Base-by-base conservation (phyloP, 441 rosid genomes). In the Eutrema salsugineum region DNA sequence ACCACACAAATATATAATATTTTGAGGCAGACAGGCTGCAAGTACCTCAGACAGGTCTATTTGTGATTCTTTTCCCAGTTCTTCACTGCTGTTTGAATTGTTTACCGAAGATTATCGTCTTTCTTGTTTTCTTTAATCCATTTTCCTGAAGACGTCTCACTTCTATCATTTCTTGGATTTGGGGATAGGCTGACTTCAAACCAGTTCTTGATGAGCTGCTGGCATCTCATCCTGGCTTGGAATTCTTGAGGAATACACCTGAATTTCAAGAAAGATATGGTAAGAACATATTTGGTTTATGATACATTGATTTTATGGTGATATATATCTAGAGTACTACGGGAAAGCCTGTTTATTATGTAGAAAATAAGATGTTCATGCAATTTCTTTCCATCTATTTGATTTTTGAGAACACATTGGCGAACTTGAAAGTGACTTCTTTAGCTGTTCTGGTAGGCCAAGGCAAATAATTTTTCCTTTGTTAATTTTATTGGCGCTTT, bases 251-350 rank as follows among this genome's bases (percentile, higher is more conserved):
- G 42, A 79, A 73, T 68, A 80, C 87, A 27, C 89, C 88, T 67
- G 89, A 86, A 70, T 85, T 84, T 71, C 91, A 85, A 83, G 87
- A 88, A 80, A 81, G 89, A 86, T 88, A 88, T 66, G 89, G 94
- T 88, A 77, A 48, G 83, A 76, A 69, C 12, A 38, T 15, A 2
- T 30, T 40, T 40, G 20, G 19, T 8, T 38, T 22, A 24, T 54
- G 27, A 27, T n/a, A 42, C 3, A 32, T 68, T 54, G 44, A 60
- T 54, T 11, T 62, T 27, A 54, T 54, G 40, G 56, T 55, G 56
- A n/a, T 32, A 40, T 51, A 65, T 28, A n/a, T 39, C n/a, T 16
- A 40, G 60, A 49, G 30, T 15, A 59, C 36, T 67, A 32, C 14
- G 1, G 11, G 19, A 47, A 17, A 14, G 28, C 42, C 42, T 76